Base-by-base conservation (phyloP, 805 yeast species). In the Nakazawaea ishiwadae region DNA sequence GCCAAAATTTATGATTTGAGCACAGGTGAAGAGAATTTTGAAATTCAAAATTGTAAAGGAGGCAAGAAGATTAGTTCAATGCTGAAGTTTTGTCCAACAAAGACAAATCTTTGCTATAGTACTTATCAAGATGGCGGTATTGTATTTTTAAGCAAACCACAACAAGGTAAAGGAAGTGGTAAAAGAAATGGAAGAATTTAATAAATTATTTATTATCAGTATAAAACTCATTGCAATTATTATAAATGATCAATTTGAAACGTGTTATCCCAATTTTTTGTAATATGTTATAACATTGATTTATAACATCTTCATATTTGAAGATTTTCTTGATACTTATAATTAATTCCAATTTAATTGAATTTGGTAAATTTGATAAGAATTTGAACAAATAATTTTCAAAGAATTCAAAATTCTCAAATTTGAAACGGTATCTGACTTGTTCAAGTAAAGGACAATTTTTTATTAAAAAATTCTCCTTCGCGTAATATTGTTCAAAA, bases 1-100 rank as follows among this genome's bases (percentile, higher is more conserved):
- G 62, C 63, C 9, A 57, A 54, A 26, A 53, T 73, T 6, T 65
- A 54, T 44, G 71, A 68, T 31, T 39, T 48, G 19, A 54, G 51
- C 30, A 58, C 59, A 37, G 55, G 66, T 33, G 57, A 51, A 46
- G 69, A 58, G 47, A 52, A 57, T 51, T 54, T 38, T 44, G 24
- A 20, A 20, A 40, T 27, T 50, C 38, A 39, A 35, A 21, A 35
- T 40, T 29, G 37, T 50, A 9, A 44, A 53, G 21, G 29, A 40
- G 26, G 52, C 46, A 15, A 45, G 21, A 17, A 26, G 33, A 30
- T 36, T 6, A 9, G n/a, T 9, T 31, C 27, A 12, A 12, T 42
- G 23, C 41, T 45, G 48, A 29, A 42, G 37, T 35, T 46, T 38
- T 32, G 38, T 14, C 44, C 40, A 17, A 40, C 37, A 23, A 39